A percentile compares a stretch with the other conserved stretches of the same genome.
phyloP scores from a whole-genome alignment of 2,329 filamentous ascomycete genomes.

The Colletotrichum chlorophyti region DNA sequence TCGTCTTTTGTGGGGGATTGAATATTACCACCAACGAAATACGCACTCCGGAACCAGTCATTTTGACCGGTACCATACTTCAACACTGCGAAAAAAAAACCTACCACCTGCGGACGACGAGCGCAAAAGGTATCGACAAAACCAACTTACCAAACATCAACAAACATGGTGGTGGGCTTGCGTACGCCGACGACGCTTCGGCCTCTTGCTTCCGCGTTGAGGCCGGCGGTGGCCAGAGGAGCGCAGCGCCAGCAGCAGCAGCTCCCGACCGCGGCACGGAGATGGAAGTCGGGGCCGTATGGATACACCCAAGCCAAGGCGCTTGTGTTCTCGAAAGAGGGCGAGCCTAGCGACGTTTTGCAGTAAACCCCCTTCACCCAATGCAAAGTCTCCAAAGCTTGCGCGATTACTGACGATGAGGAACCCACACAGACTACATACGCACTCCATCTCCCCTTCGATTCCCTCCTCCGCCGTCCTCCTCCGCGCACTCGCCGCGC shows the following conservation, averaged over 20 bases:
- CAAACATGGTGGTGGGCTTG: slow-evolving; percentile 18
- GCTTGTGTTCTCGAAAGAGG: slow-evolving; percentile 77
- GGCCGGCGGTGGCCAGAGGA: not conserved
- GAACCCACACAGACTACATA: slow-evolving; percentile 62
- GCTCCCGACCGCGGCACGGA: slow-evolving; percentile 36
- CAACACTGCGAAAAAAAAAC: too few relatives aligned
- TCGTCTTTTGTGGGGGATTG: not conserved
- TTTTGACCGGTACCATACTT: too few relatives aligned
- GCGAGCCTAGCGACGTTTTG: slow-evolving; percentile 76
- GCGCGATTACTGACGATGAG: not conserved
- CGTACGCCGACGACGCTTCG: slow-evolving; percentile 17
- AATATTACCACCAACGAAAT: not conserved
- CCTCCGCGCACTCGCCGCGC: slow-evolving; percentile 85
- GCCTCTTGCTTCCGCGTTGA: slow-evolving; percentile 24
- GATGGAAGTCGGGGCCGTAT: slow-evolving; percentile 68
- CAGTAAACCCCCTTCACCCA: slow-evolving; percentile 49
- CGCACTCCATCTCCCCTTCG: slow-evolving; percentile 77
- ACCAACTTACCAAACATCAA: not conserved
- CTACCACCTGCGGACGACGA: too few relatives aligned
- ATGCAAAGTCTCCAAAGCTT: not conserved
- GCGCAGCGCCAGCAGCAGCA: not conserved
- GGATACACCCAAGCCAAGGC: slow-evolving; percentile 87
- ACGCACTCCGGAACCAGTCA: not conserved
- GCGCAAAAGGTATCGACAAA: too few relatives aligned
- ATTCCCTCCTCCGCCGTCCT: slow-evolving; percentile 72